Evolutionary conservation across 441 rosid species (phyloP), one percentile per base, ranked within the genome.

Genomic region (Lepidium campestre): DNA sequence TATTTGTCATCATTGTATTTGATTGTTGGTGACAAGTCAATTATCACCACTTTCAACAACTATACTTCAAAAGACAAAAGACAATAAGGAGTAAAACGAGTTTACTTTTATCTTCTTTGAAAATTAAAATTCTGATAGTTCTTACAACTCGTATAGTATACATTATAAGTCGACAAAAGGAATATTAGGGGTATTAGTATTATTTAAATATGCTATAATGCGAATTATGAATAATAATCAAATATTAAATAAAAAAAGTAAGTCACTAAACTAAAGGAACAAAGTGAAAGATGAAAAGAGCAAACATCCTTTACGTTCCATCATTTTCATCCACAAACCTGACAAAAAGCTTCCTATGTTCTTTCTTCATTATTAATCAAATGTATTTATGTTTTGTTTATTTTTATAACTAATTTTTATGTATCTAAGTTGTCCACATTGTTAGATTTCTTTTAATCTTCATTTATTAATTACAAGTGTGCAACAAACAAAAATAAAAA

Each of bases 321-420:
- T 70, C 74, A 35, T 70, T 70, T 70, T 70, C 63, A 45, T 54
- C 40, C 75, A 54, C 61, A 56, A 55, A 45, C 42, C 69, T 70
- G 69, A 36, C 57, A 46, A 45, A 70, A 55, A 70, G 75, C 69
- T 62, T 70, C 57, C 50, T 46, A 52, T 70, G 75, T 70, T 54
- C 37, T 69, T 52, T 53, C 48, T n/a, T n/a, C n/a, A n/a, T n/a
- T n/a, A n/a, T n/a, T n/a, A n/a, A n/a, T n/a, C n/a, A n/a, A n/a
- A n/a, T n/a, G n/a, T n/a, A n/a, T n/a, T n/a, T n/a, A n/a, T n/a
- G n/a, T n/a, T n/a, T n/a, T n/a, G n/a, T n/a, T n/a, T n/a, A n/a
- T n/a, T n/a, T n/a, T n/a, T n/a, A n/a, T n/a, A n/a, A n/a, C n/a
- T n/a, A n/a, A n/a, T n/a, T n/a, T n/a, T n/a, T n/a, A n/a, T n/a